A percentile compares a stretch with the other conserved stretches of the same genome.
Conservation (phyloP, 2,329 filamentous ascomycete species). For the Diaporthe citrichinensis region DNA sequence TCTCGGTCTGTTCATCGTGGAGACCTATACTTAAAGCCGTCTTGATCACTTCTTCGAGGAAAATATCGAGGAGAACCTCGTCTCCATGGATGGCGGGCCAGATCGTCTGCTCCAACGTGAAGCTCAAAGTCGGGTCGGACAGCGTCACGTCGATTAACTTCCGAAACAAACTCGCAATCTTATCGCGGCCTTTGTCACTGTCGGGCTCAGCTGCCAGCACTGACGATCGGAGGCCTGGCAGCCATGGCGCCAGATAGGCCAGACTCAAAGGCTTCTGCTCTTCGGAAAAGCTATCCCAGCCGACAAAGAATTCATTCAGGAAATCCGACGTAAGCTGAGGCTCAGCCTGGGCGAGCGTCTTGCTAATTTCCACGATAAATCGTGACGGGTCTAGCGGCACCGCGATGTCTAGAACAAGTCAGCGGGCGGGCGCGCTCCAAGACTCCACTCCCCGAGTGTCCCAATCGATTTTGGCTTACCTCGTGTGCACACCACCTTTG, state of each 20-base stretch:
- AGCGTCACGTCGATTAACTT: conserved; percentile 77
- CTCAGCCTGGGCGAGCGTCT: conserved; percentile 72
- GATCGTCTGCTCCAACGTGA: conserved; percentile 74
- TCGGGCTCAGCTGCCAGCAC: conserved; percentile 72
- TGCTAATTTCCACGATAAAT: conserved; percentile 77
- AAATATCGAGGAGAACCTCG: conserved; percentile 75
- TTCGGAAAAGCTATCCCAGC: conserved; percentile 78
- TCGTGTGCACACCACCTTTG: conserved; percentile 73
- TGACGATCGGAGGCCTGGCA: conserved; percentile 71
- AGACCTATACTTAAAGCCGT: conserved; percentile 70
- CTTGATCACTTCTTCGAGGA: conserved; percentile 77
- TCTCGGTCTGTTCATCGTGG: conserved; percentile 72
- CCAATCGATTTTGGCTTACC: conserved; percentile 55
- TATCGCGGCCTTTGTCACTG: conserved; percentile 76
- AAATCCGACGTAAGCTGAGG: conserved; percentile 79
- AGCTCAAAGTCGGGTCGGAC: conserved; percentile 70
- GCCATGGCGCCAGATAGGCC: conserved; percentile 79
- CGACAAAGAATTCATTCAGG: conserved; percentile 80
- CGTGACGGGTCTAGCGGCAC: conserved; percentile 74
- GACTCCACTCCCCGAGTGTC: conserved; percentile 17
- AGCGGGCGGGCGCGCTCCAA: conserved; percentile 26
- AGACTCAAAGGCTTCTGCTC: conserved; percentile 77
- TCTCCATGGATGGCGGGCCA: conserved; percentile 77
- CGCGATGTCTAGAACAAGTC: conserved; percentile 64
- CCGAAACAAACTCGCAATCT: conserved; percentile 73